Percentiles rank a stretch among this genome's conserved stretches.
phyloP scores from a whole-genome alignment of 768 basidiomycete species.

The Tulasnella sp. region DNA sequence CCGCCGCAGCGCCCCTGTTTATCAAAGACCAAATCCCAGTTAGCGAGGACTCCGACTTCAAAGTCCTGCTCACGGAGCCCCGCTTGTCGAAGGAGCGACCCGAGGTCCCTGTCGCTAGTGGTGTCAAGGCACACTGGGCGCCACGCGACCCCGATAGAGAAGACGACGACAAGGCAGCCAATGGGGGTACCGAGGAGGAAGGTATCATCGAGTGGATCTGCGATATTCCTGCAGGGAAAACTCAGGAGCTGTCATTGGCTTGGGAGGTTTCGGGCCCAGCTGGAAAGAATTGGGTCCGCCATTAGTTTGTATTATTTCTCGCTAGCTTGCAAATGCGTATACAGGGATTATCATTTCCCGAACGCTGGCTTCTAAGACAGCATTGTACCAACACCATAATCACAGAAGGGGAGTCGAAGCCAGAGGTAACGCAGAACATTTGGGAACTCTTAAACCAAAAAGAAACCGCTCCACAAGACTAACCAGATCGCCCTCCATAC shows the following conservation, averaged over 20 bases:
- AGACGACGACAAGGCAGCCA: not conserved
- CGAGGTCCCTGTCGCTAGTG: not conserved
- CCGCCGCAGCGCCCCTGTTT: not conserved
- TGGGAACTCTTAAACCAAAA: not conserved
- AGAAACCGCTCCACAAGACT: not conserved
- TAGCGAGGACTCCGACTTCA: slow-evolving; percentile 30
- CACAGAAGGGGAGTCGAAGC: not conserved
- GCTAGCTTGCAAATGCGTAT: not conserved
- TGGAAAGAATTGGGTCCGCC: slow-evolving; percentile 11
- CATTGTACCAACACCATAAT: not conserved
- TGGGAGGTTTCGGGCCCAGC: slow-evolving; percentile 11
- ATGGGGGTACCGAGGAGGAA: slow-evolving; percentile 14
- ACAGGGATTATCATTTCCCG: not conserved
- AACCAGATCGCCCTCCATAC: not conserved
- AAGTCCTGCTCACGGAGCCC: slow-evolving; percentile 28
- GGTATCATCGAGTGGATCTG: slow-evolving; percentile 22
- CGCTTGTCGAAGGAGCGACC: slow-evolving; percentile 20
- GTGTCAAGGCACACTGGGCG: slow-evolving; percentile 18
- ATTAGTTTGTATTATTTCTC: not conserved
- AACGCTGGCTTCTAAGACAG: not conserved
- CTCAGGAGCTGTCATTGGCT: slow-evolving; percentile 8
- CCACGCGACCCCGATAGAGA: not conserved
- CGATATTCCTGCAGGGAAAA: slow-evolving; percentile 12
- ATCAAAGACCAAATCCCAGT: slow-evolving; percentile 31
- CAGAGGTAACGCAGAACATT: not conserved